Evolutionary conservation across 2,329 filamentous ascomycete species (phyloP), one percentile per base, ranked within the genome.

Genomic region (Neonectria coccinea): DNA sequence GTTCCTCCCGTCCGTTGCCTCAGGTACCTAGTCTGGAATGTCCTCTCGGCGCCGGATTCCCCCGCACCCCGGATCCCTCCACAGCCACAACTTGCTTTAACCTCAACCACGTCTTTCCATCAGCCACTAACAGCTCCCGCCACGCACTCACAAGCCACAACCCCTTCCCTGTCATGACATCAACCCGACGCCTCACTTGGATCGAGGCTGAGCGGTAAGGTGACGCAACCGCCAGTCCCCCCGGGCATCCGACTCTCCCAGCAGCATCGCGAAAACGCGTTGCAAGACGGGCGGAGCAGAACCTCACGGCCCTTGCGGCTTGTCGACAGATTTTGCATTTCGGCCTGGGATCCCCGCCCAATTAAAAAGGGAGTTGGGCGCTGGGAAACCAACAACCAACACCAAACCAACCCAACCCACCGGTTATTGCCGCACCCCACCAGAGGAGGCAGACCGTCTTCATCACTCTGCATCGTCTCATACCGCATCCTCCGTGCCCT

Each of bases 171-270:
- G 52, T 52, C 56, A 64, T 64, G 60, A 66, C 60, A 60, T 64
- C 64, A 58, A 54, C 41, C 22, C 36, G 36, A 33, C 64, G 52
- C 55, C 56, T 48, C 59, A 54, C 65, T 67, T 71, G 66, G 58
- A 66, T 70, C 58, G 65, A 67, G 68, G 71, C 71, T 73, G 66
- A 69, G 70, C 65, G 51, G 31, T 18, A 41, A 62, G 56, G 64
- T 66, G 64, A 64, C 60, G 60, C 64, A 63, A 60, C 60, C 16
- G 33, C 36, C 41, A 36, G 27, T 48, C 51, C 18, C 51, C 18
- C 60, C 47, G 56, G 22, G 36, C 51, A 59, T 66, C 61, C 57
- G 52, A 58, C 50, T 48, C 53, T 56, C 54, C 33, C 29, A 25
- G 36, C 41, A 58, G 56, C 42, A 58, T 56, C 56, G 51, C 27